Conservation (phyloP, 768 basidiomycete species). For the Calocybe indica region DNA sequence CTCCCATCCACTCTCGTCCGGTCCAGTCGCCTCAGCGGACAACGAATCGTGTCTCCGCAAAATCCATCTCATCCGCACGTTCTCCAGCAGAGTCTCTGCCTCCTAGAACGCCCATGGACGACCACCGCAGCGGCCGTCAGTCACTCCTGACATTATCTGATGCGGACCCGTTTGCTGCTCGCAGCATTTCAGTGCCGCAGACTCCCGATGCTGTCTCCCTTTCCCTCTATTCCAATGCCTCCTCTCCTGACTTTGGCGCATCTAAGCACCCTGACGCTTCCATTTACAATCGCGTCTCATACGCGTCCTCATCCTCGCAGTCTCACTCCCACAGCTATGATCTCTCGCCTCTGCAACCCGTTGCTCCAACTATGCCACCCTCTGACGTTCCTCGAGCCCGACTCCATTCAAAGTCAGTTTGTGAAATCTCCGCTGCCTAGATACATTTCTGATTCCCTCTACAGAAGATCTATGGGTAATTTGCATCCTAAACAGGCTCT, state of each 20-base stretch:
- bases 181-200: conserved; percentile 33
- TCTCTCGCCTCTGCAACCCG: background rate
- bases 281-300: conserved; percentile 42
- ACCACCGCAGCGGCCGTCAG: conserved; percentile 30
- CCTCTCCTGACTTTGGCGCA: conserved; percentile 33
- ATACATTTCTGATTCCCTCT: no score
- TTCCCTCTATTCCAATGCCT: conserved; percentile 49
- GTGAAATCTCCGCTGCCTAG: conserved; percentile 1
- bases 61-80: conserved; percentile 51
- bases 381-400: conserved; percentile 23
- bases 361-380: conserved; percentile 13
- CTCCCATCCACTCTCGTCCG: conserved; percentile 20
- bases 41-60: conserved; percentile 20
- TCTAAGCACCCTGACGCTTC: conserved; percentile 31
- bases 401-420: conserved; percentile 4
- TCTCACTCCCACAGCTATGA: conserved; percentile 33
- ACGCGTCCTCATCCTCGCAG: conserved; percentile 53
- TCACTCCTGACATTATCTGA: conserved; percentile 62
- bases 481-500: no score
- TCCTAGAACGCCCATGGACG: conserved; percentile 50
- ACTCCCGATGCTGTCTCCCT: conserved; percentile 40
- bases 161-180: conserved; percentile 57
- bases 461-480: no score
- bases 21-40: conserved; percentile 23
- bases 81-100: conserved; percentile 50